These are phyloP conservation scores for Balakata baccata DNA, from an alignment of 345 rosid species.

Conservation along the genomic window DNA sequence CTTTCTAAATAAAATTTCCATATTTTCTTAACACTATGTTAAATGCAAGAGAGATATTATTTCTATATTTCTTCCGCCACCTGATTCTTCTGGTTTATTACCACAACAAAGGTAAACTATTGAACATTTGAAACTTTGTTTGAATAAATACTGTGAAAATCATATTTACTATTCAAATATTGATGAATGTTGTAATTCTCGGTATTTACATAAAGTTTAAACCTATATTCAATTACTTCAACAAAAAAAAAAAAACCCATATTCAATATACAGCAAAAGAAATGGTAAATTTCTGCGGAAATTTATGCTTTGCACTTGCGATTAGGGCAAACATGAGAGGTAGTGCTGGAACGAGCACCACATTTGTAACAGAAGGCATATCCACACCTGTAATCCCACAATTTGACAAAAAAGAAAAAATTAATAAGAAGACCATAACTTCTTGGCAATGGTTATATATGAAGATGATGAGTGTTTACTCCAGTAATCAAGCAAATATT, in stretches of 20 bases:
- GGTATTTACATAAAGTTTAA: background rate
- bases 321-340: constrained; percentile 13
- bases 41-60: too few relatives aligned
- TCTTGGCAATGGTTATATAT: too few relatives aligned
- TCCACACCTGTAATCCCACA: constrained; percentile 19
- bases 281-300: background rate
- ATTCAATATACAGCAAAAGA: background rate
- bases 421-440: background rate
- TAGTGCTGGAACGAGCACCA: constrained; percentile 12
- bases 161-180: background rate
- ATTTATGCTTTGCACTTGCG: background rate
- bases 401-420: background rate
- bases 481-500: background rate
- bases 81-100: too few relatives aligned
- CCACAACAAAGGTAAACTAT: too few relatives aligned
- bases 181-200: background rate
- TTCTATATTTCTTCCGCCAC: too few relatives aligned
- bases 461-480: background rate
- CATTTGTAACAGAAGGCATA: constrained; percentile 28
- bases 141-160: background rate
- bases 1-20: too few relatives aligned
- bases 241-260: too few relatives aligned
- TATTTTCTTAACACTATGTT: too few relatives aligned
- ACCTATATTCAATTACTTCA: background rate
- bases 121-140: background rate